phyloP scores from a whole-genome alignment of 2,329 filamentous ascomycete genomes.

The Colletotrichum somersetense region DNA sequence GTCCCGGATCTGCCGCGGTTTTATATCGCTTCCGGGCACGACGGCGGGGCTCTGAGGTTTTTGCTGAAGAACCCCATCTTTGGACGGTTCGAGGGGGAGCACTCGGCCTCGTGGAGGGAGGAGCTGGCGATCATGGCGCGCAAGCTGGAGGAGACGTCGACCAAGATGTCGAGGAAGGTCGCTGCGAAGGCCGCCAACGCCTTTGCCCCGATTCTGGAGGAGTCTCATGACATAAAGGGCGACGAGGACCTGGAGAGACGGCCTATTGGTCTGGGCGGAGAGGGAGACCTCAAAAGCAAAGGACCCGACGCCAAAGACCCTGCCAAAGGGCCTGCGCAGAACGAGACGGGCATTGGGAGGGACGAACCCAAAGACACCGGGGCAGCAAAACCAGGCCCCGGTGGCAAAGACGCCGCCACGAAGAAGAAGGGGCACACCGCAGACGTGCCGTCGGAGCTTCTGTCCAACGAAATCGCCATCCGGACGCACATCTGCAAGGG shows the following conservation, averaged over 20 bases:
- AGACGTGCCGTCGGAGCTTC: constrained; percentile 9
- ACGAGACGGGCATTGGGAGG: not conserved
- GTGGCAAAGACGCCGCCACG: no score
- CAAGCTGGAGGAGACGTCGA: not conserved
- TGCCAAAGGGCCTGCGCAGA: not conserved
- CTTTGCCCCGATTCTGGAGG: not conserved
- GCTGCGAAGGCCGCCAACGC: not conserved
- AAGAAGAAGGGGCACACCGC: not conserved
- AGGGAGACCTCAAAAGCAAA: not conserved
- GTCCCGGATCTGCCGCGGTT: not conserved
- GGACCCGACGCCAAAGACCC: not conserved
- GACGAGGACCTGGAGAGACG: not conserved
- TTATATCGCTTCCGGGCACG: not conserved
- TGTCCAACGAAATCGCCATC: not conserved
- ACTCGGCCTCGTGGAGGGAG: constrained; percentile 2
- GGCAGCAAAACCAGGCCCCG: no score
- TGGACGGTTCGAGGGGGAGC: constrained; percentile 12
- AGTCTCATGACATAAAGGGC: not conserved
- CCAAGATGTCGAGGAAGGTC: not conserved
- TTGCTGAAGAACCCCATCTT: constrained; percentile 5
- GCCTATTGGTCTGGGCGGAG: not conserved
- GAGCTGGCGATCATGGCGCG: constrained; percentile 5
- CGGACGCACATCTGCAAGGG: constrained; percentile 8
- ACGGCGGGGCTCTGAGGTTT: not conserved
- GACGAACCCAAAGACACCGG: not conserved